Base-by-base conservation (phyloP, 208 protist genomes). In the Trichomonas gallinae region DNA sequence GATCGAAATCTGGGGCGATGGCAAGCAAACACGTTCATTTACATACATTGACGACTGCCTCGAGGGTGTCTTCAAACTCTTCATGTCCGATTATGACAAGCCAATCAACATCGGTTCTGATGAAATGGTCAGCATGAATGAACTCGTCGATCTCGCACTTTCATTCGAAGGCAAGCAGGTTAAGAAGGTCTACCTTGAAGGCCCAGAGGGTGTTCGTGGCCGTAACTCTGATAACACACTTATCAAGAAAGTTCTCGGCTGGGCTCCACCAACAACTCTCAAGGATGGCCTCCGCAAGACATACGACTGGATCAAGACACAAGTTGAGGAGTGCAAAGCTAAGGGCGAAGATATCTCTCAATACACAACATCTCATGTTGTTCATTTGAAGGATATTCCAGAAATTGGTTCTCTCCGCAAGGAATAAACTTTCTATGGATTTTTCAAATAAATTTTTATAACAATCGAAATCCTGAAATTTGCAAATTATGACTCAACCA, bases 1-100 rank as follows among this genome's bases (percentile, higher is more conserved):
- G 85, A 97, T 98, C 72, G 98, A 98, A 96, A 98, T 98, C 97
- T 98, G 98, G 98, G 98, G 98, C 44, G 98, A 98, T 96, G 98
- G 98, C 45, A 93, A 97, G 81, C 98, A 98, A 96, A 98, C 98
- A 6, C 96, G 98, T 58, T 98, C 97, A 51, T 98, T 98, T 97
- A 98, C 97, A 97, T 98, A 97, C 96, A 97, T 98, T 31, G 98
- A 98, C 82, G 98, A 98, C 89, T 98, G 97, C 45, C 97, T 98
- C 31, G 97, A 98, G 96, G 98, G 98, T 42, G 96, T 98, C 42
- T 38, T 97, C 72, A 97, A 97, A 3, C 91, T 98, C 26, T 97
- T 98, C 58, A 38, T 97, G 17, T 98, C 97, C 3, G 98, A 98
- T 96, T 98, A 97, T 85, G 83, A 96, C 36, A 96, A 98, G 96